Evolutionary conservation across 352 stramenopile genomes (phyloP).

Genomic region (Phytophthora citricola): DNA sequence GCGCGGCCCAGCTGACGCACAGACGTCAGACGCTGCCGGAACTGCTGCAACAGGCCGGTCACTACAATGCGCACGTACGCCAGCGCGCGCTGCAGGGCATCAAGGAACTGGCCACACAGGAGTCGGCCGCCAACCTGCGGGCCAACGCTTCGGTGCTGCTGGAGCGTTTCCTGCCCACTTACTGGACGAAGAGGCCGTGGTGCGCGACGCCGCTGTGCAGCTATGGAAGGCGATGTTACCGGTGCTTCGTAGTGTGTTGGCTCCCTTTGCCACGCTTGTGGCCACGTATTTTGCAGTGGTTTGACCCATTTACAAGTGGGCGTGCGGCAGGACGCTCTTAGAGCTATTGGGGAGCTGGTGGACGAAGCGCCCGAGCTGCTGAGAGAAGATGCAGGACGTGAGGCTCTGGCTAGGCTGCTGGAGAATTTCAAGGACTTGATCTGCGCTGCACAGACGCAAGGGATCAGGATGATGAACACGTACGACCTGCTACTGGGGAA

Average conservation of each 20-base stretch:
- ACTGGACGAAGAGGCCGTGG: conserved; percentile 81
- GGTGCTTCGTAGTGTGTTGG: conserved; percentile 54
- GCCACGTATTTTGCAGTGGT: conserved; percentile 82
- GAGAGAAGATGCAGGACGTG: conserved; percentile 53
- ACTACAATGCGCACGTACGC: conserved; percentile 87
- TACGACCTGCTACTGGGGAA: conserved; percentile 62
- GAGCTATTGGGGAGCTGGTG: conserved; percentile 71
- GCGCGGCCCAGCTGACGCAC: conserved; percentile 65
- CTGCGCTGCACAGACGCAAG: conserved; percentile 62
- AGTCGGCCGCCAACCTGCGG: conserved; percentile 59
- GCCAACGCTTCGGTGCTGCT: conserved; percentile 77
- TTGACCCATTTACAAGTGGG: conserved; percentile 82
- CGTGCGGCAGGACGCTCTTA: conserved; percentile 76
- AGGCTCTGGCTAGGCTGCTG: conserved; percentile 68
- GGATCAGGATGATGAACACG: conserved; percentile 81
- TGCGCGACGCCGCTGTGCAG: conserved; percentile 72
- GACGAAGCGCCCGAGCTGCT: conserved; percentile 67
- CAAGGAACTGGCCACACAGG: conserved; percentile 60
- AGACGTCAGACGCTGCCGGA: conserved; percentile 73
- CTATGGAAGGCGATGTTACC: conserved; percentile 75
- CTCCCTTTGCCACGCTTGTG: conserved; percentile 78
- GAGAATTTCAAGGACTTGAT: conserved; percentile 87
- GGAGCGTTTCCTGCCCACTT: conserved; percentile 80
- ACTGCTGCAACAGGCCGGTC: conserved; percentile 66
- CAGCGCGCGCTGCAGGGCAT: conserved; percentile 74